phyloP scores from a whole-genome alignment of 179 eudicot species.

The Beta corolliflora region DNA sequence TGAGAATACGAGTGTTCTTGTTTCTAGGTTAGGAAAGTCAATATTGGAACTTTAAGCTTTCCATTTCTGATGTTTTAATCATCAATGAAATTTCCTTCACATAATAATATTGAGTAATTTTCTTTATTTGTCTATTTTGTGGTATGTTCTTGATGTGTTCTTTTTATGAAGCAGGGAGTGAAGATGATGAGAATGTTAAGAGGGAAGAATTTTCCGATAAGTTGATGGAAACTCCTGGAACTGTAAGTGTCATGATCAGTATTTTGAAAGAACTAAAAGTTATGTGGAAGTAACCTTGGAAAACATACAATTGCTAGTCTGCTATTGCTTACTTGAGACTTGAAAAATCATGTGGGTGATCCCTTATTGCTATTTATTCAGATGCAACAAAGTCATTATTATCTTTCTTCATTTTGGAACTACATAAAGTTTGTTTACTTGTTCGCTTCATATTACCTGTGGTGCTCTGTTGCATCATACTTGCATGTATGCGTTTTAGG shows the following conservation, averaged over 20 bases:
- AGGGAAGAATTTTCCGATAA: conserved; percentile 36
- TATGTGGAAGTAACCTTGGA: not conserved
- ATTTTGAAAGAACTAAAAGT: not conserved
- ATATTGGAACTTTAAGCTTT: not conserved
- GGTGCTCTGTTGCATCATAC: not conserved
- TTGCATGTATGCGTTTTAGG: not conserved
- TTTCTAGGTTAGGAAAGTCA: not conserved
- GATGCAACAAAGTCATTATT: not conserved
- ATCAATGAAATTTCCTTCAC: not conserved
- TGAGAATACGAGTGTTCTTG: not conserved
- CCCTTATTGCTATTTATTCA: not conserved
- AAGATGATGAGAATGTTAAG: conserved; percentile 26
- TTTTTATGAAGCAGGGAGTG: conserved; percentile 39
- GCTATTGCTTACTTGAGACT: conserved; percentile 1
- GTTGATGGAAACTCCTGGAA: conserved; percentile 42
- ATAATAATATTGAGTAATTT: not conserved
- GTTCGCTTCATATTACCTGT: not conserved
- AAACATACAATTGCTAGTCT: not conserved
- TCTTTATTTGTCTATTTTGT: not conserved
- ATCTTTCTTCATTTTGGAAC: not conserved
- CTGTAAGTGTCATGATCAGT: conserved; percentile 42
- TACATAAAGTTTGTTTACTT: not conserved
- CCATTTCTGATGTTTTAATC: not conserved
- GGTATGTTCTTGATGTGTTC: not conserved
- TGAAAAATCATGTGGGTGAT: conserved; percentile 3